Evolutionary conservation across 495 filamentous ascomycete genomes (phyloP).

Genomic region (Trichoderma virens): DNA sequence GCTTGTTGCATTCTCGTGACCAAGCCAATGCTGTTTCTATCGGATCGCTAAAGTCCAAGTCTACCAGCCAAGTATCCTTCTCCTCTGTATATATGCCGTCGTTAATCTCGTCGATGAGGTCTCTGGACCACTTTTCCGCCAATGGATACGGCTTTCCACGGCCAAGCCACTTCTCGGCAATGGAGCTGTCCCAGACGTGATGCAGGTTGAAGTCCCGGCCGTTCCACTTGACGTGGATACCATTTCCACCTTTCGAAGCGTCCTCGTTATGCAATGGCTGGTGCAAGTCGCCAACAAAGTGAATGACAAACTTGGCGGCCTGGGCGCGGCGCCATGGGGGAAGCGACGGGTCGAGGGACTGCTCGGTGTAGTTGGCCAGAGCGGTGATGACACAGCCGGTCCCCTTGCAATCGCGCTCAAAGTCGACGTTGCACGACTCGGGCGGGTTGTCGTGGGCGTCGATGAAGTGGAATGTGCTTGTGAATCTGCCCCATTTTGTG

Average conservation of each 20-base stretch:
- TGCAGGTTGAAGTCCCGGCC: slow-evolving; percentile 45
- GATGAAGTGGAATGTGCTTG: slow-evolving; percentile 60
- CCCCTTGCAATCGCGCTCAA: slow-evolving; percentile 51
- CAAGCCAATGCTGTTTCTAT: slow-evolving; percentile 46
- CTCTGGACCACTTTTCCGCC: slow-evolving; percentile 44
- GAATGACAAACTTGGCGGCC: slow-evolving; percentile 56
- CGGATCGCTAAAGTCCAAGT: slow-evolving; percentile 42
- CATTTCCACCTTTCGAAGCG: slow-evolving; percentile 52
- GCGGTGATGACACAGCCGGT: slow-evolving; percentile 57
- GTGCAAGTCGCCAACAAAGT: slow-evolving; percentile 60
- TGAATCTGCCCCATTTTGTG: slow-evolving; percentile 49
- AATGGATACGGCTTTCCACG: slow-evolving; percentile 32
- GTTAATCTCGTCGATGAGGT: slow-evolving; percentile 43
- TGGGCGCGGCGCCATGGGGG: slow-evolving; percentile 31
- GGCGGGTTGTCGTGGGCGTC: slow-evolving; percentile 62
- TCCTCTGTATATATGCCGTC: slow-evolving; percentile 38
- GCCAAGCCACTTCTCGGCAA: slow-evolving; percentile 51
- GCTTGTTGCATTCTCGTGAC: slow-evolving; percentile 53
- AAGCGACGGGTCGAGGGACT: slow-evolving; percentile 36
- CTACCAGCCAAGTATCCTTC: slow-evolving; percentile 39
- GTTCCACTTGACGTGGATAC: slow-evolving; percentile 49
- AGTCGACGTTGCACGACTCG: slow-evolving; percentile 48
- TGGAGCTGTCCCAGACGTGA: slow-evolving; percentile 55
- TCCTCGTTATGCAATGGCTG: slow-evolving; percentile 59
- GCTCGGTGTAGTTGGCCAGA: slow-evolving; percentile 50